Conservation (phyloP, 2,329 filamentous ascomycete species). For the Cladosporium sp. region DNA sequence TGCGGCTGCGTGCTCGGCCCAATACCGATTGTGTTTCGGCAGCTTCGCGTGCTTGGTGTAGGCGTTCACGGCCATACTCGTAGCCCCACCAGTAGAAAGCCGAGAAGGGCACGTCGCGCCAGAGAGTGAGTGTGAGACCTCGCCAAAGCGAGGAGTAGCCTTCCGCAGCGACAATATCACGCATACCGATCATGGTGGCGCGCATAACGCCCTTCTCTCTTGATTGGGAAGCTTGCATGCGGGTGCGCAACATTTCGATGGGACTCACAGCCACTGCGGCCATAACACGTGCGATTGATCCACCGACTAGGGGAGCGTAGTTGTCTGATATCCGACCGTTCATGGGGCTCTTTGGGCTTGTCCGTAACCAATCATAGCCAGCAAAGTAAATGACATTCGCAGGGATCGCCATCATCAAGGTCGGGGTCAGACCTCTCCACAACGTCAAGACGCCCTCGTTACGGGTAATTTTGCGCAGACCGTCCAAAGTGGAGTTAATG, state of each 20-base stretch:
- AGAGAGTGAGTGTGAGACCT: constrained; percentile 83
- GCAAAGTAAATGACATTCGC: constrained; percentile 99
- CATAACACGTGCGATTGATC: constrained; percentile 69
- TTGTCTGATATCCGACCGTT: constrained; percentile 57
- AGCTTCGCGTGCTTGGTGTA: constrained; percentile 65
- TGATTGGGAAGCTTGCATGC: constrained; percentile 64
- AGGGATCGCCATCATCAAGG: constrained; percentile 86
- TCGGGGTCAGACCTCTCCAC: constrained; percentile 93
- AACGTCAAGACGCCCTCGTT: constrained; percentile 84
- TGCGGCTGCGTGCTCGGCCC: constrained; percentile 50
- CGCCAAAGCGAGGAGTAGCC: constrained; percentile 86
- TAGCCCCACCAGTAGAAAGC: constrained; percentile 99
- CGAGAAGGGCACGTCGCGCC: constrained; percentile 96
- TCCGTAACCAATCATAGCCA: constrained; percentile 91
- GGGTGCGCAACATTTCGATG: constrained; percentile 89
- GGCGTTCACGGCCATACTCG: constrained; percentile 68
- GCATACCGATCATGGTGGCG: constrained; percentile 71
- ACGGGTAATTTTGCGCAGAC: constrained; percentile 86
- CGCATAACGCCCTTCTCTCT: constrained; percentile 63
- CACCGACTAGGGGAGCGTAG: constrained; percentile 76
- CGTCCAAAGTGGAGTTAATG: constrained; percentile 88
- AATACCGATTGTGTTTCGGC: constrained; percentile 15
- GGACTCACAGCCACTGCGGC: constrained; percentile 82
- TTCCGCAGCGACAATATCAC: constrained; percentile 70
- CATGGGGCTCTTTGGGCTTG: constrained; percentile 68